Base-by-base conservation (phyloP, 1,139 yeast genomes). In the Candida glucosophila region DNA sequence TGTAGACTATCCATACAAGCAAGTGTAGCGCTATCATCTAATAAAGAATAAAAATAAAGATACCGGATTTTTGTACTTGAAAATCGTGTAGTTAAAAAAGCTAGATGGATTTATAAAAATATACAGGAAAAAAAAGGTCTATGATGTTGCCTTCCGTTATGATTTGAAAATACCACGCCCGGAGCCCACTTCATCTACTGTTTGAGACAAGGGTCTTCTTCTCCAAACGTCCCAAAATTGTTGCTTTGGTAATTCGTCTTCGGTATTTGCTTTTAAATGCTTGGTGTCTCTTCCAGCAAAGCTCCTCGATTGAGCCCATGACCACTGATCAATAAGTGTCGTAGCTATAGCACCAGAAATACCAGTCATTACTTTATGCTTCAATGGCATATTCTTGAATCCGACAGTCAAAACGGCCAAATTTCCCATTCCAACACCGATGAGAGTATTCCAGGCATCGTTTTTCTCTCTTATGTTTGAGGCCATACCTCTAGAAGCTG, bases 161-260 rank as follows among this genome's bases (percentile, higher is more conserved):
- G 58, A 54, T 31, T 52, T 54, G 30, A 54, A 45, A 27, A 71
- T 65, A 39, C 77, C 77, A 49, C 77, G 62, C 29, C 77, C 77
- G 37, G 58, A 73, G 32, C 94, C 94, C 43, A 82, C 65, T 44
- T 76, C 78, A 37, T 74, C 80, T 20, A 79, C 69, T 12, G 93
- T 81, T 55, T 81, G 88, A 18, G 86, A 74, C 41, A 82, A 58
- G 14, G 94, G 94, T 49, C 83, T 73, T 64, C 94, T 76, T 59
- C 76, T 73, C 55, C 77, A 74, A 23, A 77, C 77, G 39, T 81
- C 92, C 86, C 88, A 82, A 58, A 80, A 80, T 19, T 76, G 75
- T 55, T 79, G 90, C 48, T 70, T 69, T 32, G 49, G 50, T 22
- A 41, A 41, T n/a, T 53, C 58, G 28, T 46, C 49, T 29, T 48